Conservation (phyloP, 2,329 filamentous ascomycete species). For the Metarhizium sp. region DNA sequence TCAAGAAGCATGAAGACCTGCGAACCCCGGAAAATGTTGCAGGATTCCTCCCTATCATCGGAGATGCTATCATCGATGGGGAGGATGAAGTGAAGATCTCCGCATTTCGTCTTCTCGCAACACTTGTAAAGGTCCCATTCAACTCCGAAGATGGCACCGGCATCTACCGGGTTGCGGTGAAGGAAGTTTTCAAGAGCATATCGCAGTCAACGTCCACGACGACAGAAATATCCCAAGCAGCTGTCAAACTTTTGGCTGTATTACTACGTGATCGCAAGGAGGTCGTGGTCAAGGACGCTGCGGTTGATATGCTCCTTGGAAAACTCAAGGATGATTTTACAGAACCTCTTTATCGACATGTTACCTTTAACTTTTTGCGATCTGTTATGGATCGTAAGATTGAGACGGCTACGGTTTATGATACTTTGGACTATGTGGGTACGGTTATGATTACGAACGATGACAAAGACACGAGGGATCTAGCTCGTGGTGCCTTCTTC, state of each 20-base stretch:
- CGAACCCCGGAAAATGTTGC: slow-evolving; percentile 70
- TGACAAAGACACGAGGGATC: slow-evolving; percentile 75
- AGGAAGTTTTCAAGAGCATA: slow-evolving; percentile 75
- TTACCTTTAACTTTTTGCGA: slow-evolving; percentile 90
- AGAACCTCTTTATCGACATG: slow-evolving; percentile 82
- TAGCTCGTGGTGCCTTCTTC: slow-evolving; percentile 82
- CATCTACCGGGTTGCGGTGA: slow-evolving; percentile 67
- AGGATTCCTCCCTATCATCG: slow-evolving; percentile 81
- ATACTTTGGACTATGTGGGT: slow-evolving; percentile 80
- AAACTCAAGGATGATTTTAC: slow-evolving; percentile 83
- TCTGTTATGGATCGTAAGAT: slow-evolving; percentile 79
- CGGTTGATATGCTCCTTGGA: slow-evolving; percentile 72
- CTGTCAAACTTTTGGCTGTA: slow-evolving; percentile 78
- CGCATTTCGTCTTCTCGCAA: slow-evolving; percentile 73
- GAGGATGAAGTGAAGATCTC: slow-evolving; percentile 92
- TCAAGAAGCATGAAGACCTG: slow-evolving; percentile 76
- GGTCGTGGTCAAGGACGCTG: slow-evolving; percentile 67
- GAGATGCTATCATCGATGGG: slow-evolving; percentile 72
- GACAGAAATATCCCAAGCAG: slow-evolving; percentile 76
- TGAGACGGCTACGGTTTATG: slow-evolving; percentile 81
- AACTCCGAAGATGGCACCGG: slow-evolving; percentile 56
- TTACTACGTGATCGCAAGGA: slow-evolving; percentile 74
- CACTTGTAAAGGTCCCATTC: slow-evolving; percentile 78
- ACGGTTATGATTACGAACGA: slow-evolving; percentile 95
- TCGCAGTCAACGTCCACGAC: slow-evolving; percentile 69